These are phyloP conservation scores for Dictyostelium citrinum DNA, from an alignment of 78 protist species.

Conservation along the genomic window DNA sequence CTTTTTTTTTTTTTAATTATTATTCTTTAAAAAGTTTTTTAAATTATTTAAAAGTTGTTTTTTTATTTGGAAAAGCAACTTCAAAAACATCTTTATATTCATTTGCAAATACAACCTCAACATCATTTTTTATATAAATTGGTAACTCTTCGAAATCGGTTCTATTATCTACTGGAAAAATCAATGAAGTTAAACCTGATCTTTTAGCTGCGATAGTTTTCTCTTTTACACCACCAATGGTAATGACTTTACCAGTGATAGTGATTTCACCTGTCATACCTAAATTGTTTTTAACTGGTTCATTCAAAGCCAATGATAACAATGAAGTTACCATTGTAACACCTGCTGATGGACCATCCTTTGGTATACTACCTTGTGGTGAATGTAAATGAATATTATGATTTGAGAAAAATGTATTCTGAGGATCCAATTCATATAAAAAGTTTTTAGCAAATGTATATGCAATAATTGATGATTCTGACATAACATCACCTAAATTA, in stretches of 20 bases:
- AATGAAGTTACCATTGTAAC: conserved; percentile 89
- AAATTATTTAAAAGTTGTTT: conserved; percentile 9
- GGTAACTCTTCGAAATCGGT: conserved; percentile 88
- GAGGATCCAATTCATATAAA: conserved; percentile 8
- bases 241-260: conserved; percentile 84
- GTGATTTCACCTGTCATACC: conserved; percentile 97
- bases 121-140: conserved; percentile 69
- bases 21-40: background rate
- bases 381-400: conserved; percentile 89
- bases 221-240: conserved; percentile 96
- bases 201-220: conserved; percentile 93
- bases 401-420: conserved; percentile 42
- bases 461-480: conserved; percentile 89
- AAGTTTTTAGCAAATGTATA: conserved; percentile 83
- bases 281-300: conserved; percentile 65
- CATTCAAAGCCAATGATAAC: conserved; percentile 87
- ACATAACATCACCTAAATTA: conserved; percentile 92
- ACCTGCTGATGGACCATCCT: conserved; percentile 98
- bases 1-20: background rate
- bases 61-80: conserved; percentile 65
- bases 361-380: conserved; percentile 93
- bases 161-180: conserved; percentile 48
- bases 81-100: conserved; percentile 85
- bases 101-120: conserved; percentile 77
- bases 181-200: conserved; percentile 26